Evolutionary conservation across 345 rosid genomes (phyloP), one percentile per base, ranked within the genome.

Genomic region (Rhizophora mangle): DNA sequence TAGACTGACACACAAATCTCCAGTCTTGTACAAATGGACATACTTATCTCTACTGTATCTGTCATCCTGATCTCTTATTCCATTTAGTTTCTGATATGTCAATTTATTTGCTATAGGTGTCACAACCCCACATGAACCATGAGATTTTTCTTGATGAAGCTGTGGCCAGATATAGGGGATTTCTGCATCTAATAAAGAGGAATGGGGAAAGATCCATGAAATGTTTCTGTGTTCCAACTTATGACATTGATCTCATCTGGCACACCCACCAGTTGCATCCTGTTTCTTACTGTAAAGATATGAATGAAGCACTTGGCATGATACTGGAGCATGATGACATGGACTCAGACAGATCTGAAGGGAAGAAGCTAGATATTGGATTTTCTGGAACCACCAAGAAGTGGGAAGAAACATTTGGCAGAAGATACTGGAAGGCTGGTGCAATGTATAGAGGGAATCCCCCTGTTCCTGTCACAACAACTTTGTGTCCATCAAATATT

Each of bases 231-330:
- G 98, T 95, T 68, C 99, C 99, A 10, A 95, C 98, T 68, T 95
- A 95, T 70, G 99, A 95, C 80, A 72, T 95, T 68, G 98, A 95
- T 82, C 94, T 92, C 66, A 89, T 95, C 51, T 95, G 99, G 99
- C 99, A 95, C 68, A 87, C 98, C 34, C 99, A 95, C 76, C 99
- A 95, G 83, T 73, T 95, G 83, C 91, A 92, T 70, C 92, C 97
- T 11, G 80, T 78, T 64, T 80, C 89, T 63, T 95, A 95, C 82
- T 84, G 88, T 73, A 77, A 82, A 67, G 93, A 95, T 75, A 22
- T 95, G 74, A 78, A 37, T 47, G 76, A 82, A 79, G 72, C 72
- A 27, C 78, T 90, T 63, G 97, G 97, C 66, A 87, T 85, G 69
- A 77, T 92, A 59, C 80, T 95, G 82, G 91, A 87, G 79, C 99